phyloP scores from a whole-genome alignment of 2,329 filamentous ascomycete genomes.

The Colletotrichum eremochloae region DNA sequence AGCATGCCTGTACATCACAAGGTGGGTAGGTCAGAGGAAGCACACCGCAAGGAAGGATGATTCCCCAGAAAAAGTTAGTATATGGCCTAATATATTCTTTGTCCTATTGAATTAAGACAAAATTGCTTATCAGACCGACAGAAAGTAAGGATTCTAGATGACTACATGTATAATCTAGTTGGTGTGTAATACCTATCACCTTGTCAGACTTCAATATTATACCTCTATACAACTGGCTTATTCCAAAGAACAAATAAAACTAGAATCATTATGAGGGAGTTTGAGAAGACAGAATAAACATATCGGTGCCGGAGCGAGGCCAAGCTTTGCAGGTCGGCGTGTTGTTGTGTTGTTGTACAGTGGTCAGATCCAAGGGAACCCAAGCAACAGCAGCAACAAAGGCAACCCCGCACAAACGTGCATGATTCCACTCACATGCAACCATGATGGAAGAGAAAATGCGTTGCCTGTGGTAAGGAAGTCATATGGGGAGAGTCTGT shows the following conservation, averaged over 20 bases:
- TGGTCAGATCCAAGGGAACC: neutral
- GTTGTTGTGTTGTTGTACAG: neutral
- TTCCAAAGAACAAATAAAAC: neutral
- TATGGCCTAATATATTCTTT: neutral
- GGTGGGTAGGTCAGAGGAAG: neutral
- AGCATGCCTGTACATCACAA: neutral
- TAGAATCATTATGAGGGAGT: no score
- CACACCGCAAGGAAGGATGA: neutral
- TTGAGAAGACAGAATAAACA: no score
- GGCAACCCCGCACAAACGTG: constrained; percentile 2
- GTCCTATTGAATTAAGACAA: neutral
- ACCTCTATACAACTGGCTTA: accelerated
- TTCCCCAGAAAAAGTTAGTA: no score
- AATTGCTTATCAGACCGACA: no score
- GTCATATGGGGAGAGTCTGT: no score
- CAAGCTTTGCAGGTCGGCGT: constrained; percentile 3
- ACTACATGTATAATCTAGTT: neutral
- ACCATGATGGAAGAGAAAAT: accelerated
- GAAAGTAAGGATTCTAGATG: neutral
- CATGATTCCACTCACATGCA: neutral
- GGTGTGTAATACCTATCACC: neutral
- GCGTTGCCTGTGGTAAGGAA: no score
- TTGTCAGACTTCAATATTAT: neutral
- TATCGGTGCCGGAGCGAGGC: neutral
- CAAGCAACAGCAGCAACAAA: neutral